Conservation (phyloP, 169 alveolate genomes). For the Sarcocystis neurona region DNA sequence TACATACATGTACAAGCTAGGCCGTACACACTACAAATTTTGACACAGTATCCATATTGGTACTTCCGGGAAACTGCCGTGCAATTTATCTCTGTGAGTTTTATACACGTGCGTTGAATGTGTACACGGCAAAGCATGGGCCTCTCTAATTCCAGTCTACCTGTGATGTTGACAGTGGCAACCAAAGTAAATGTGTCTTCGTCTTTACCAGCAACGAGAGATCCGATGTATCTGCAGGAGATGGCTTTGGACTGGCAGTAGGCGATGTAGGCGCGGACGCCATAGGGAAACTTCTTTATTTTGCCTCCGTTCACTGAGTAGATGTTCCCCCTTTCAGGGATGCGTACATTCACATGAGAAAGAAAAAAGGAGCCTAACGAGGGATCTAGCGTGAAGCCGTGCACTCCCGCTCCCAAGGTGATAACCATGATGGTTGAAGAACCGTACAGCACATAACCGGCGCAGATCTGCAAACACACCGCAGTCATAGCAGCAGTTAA, state of each 20-base stretch:
- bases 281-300: constrained; percentile 60
- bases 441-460: constrained; percentile 77
- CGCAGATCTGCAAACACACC: constrained; percentile 62
- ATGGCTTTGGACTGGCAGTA: constrained; percentile 41
- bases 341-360: constrained; percentile 67
- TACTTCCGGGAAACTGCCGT: not conserved
- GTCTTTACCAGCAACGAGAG: constrained; percentile 69
- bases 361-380: constrained; percentile 70
- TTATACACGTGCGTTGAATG: too few species aligned
- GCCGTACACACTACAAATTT: not conserved
- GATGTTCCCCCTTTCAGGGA: constrained; percentile 57
- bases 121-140: too few species aligned
- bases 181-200: too few species aligned
- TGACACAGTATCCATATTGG: not conserved
- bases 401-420: constrained; percentile 68
- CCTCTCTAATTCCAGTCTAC: too few species aligned
- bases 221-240: constrained; percentile 70
- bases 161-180: too few species aligned
- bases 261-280: constrained; percentile 41
- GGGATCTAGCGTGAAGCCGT: constrained; percentile 75
- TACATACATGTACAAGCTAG: too few species aligned
- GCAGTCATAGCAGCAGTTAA: not conserved
- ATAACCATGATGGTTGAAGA: constrained; percentile 65
- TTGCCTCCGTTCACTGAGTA: constrained; percentile 75
- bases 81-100: too few species aligned